Evolutionary conservation across 192 early-diverging fungal species (phyloP), one percentile per base, ranked within the genome.

Genomic region (Podila minutissima): DNA sequence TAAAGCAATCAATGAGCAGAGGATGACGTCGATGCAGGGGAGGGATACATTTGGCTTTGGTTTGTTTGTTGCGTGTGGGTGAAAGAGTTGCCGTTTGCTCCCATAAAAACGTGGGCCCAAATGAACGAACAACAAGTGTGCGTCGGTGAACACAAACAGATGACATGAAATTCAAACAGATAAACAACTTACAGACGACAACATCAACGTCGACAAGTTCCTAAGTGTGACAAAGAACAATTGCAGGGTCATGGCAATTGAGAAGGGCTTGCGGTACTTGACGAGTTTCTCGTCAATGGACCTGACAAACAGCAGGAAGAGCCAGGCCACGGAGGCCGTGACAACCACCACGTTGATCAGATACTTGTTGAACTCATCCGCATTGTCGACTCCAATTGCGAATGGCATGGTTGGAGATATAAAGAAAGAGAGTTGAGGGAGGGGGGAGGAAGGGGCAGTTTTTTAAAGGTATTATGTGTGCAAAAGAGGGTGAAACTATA

Each of bases 211-310:
- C 5, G 75, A 35, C 10, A 78, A 28, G 49, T 78, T 78, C 29
- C 75, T 57, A 0, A 71, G 10, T 28, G 69, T 78, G 22, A 78
- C 75, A 72, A 78, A 78, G 13, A 78, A 66, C 17, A 77, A 58
- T n/a, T 77, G 74, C 17, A 71, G 57, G 4, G 75, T 62, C 75
- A 72, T 78, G 64, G 75, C 69, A 15, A 78, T 32, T 19, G 69
- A 71, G 50, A 78, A 78, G 5, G 75, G 75, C 50, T 71, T 78
- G n/a, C 69, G 22, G 60, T 78, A 67, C 10, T 38, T 59, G 29
- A 58, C 31, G 10, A 78, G 61, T 29, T 67, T 78, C 26, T 33
- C 48, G 49, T 78, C 75, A 29, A 78, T 58, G 6, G 75, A 78
- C 24, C 65, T 55, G 48, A 72, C n/a, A 20, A 78, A 78, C 15